Conservation (phyloP, 2,329 filamentous ascomycete genomes). For the Aspergillus latus region DNA sequence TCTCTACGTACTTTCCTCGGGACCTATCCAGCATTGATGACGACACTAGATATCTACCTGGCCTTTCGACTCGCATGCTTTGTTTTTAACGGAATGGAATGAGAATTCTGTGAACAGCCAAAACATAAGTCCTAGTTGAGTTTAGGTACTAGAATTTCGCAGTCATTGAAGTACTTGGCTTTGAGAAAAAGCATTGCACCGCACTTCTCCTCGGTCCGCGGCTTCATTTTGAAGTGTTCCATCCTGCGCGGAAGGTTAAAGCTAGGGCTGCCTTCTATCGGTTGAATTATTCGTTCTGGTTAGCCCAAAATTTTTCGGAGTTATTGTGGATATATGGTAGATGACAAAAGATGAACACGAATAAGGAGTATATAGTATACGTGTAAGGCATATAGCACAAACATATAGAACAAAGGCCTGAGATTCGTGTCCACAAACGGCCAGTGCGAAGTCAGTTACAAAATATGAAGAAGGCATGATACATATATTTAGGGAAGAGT, state of each 20-base stretch:
- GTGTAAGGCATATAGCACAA: neutral
- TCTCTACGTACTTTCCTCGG: neutral
- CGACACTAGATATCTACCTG: conserved; percentile 4
- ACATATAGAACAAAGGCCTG: neutral
- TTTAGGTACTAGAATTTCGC: neutral
- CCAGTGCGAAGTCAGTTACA: neutral
- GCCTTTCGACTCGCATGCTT: neutral
- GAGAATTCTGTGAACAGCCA: conserved; percentile 54
- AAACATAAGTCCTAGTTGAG: conserved; percentile 56
- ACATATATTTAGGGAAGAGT: neutral
- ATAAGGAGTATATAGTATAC: neutral
- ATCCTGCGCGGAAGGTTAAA: too few species aligned
- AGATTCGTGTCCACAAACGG: neutral
- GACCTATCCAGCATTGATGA: conserved; percentile 12
- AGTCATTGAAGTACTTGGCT: too few species aligned
- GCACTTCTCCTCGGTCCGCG: too few species aligned
- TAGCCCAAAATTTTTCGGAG: too few species aligned
- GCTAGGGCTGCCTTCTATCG: too few species aligned
- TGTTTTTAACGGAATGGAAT: neutral
- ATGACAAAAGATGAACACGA: neutral
- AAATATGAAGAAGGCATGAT: neutral
- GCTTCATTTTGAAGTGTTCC: too few species aligned
- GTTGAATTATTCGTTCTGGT: too few species aligned
- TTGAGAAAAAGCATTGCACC: too few species aligned
- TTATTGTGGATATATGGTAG: neutral